Evolutionary conservation across 2,329 filamentous ascomycete species (phyloP), one percentile per base, ranked within the genome.

Genomic region (Tolypocladium inflatum): DNA sequence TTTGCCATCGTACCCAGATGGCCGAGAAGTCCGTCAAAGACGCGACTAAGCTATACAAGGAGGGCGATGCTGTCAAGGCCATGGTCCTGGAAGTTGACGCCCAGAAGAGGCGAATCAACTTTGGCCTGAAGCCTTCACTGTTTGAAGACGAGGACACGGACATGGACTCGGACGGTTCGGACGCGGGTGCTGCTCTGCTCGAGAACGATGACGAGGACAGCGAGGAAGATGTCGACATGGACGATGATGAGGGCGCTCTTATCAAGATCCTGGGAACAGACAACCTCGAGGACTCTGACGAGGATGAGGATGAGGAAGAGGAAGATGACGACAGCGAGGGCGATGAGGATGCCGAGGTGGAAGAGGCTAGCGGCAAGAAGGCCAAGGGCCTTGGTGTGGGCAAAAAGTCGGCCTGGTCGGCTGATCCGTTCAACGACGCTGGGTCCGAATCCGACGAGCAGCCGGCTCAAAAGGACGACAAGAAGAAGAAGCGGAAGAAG

Each of bases 51-150:
- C 79, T 99, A 45, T 97, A 96, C 72, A 88, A 86, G 61, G 90
- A 91, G 67, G 94, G 92, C 15, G 94, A 99, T 73, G 77, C 80
- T n/a, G 94, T 99, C 62, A 97, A 97, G 77, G 93, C 93, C 17
- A 89, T 90, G 70, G 80, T 99, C 19, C 73, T 97, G 55, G 89
- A 87, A 66, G 78, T 99, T 54, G 87, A 97, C 64, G 67, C 76
- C 5, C 80, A 87, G 63, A 88, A 89, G 71, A 87, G 86, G 70
- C 87, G 88, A 65, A 87, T 99, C 65, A 96, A 84, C 65, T 91
- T 99, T 66, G 91, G 92, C 1, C 77, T 99, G 60, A 99, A 97
- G 75, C 91, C 94, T 42, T 95, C 91, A 11, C 91, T 96, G 68
- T 93, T 99, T 67, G 84, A 86, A 57, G 83, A 86, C 54, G 80